Conservation (phyloP, 805 yeast genomes). For the Barnettozyma salicaria region DNA sequence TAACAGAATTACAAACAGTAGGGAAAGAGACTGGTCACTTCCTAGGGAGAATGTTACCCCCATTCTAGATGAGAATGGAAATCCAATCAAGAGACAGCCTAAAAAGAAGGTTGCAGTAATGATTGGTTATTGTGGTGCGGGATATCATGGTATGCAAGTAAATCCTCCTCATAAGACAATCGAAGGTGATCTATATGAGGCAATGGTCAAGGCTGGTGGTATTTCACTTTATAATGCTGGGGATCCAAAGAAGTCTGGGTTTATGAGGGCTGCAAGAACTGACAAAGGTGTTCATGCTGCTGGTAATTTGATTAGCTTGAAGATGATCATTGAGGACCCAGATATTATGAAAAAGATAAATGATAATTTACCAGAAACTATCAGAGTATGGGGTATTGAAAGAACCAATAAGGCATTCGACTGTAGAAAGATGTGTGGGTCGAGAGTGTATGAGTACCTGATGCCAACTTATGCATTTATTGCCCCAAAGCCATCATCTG, state of each 20-base stretch:
- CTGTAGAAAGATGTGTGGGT: constrained; percentile 90
- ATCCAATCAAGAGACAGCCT: constrained; percentile 63
- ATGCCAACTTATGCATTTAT: constrained; percentile 87
- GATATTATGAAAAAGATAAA: constrained; percentile 68
- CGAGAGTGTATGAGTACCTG: constrained; percentile 91
- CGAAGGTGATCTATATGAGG: constrained; percentile 82
- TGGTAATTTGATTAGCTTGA: constrained; percentile 82
- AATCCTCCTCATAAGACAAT: constrained; percentile 86
- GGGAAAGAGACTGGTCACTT: constrained; percentile 15
- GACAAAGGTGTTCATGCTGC: constrained; percentile 99
- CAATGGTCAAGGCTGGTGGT: constrained; percentile 83
- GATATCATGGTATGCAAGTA: constrained; percentile 93
- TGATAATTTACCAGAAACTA: constrained; percentile 69
- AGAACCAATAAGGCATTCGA: constrained; percentile 89
- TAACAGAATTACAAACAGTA: too few relatives aligned
- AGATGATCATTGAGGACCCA: constrained; percentile 77
- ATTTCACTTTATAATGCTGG: constrained; percentile 79
- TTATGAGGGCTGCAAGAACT: constrained; percentile 82
- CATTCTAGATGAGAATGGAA: constrained; percentile 54
- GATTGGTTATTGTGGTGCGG: constrained; percentile 94
- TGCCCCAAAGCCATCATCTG: constrained; percentile 80
- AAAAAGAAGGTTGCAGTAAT: constrained; percentile 85
- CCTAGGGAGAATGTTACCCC: constrained; percentile 20
- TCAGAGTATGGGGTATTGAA: constrained; percentile 88
- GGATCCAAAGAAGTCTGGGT: constrained; percentile 82